Percentiles rank a stretch among this genome's conserved stretches.
These are phyloP conservation scores for Galeopsis tetrahit DNA, from an alignment of 257 asterid species.

Conservation along the genomic window DNA sequence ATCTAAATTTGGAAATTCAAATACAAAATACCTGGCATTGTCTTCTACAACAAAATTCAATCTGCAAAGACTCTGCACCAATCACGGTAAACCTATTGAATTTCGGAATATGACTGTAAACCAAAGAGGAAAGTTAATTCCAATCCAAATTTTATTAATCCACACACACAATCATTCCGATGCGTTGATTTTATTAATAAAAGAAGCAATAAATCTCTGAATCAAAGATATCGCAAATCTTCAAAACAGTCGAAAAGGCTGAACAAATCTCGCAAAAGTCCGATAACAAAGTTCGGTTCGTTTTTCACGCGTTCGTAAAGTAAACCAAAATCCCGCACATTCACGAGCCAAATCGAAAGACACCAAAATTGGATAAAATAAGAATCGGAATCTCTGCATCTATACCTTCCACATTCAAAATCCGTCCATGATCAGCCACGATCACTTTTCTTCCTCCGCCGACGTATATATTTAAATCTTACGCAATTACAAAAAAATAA, in stretches of 20 bases:
- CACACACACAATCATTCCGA: slow-evolving; percentile 19
- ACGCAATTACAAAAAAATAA: not conserved
- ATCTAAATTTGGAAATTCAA: slow-evolving; percentile 21
- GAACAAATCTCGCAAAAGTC: slow-evolving; percentile 29
- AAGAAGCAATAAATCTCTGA: slow-evolving; percentile 25
- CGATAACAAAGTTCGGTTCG: slow-evolving; percentile 33
- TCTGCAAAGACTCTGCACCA: slow-evolving; percentile 47
- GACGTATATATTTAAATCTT: not conserved
- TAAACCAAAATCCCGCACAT: slow-evolving; percentile 25
- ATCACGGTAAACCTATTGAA: slow-evolving; percentile 35
- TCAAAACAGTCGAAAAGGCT: slow-evolving; percentile 36
- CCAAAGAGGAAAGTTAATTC: slow-evolving; percentile 11
- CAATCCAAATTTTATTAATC: slow-evolving; percentile 29
- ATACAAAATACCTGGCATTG: slow-evolving; percentile 69
- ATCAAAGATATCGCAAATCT: slow-evolving; percentile 41
- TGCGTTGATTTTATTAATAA: not conserved
- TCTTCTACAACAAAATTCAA: slow-evolving; percentile 36
- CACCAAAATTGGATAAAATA: slow-evolving; percentile 26
- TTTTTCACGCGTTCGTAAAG: slow-evolving; percentile 34
- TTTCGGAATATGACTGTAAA: slow-evolving; percentile 18
- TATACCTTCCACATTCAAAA: slow-evolving; percentile 44
- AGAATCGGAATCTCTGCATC: slow-evolving; percentile 21
- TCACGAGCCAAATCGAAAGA: slow-evolving; percentile 30
- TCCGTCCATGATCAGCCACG: slow-evolving; percentile 39
- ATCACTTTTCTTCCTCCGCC: slow-evolving; percentile 31